Conservation (phyloP, 2,329 filamentous ascomycete genomes). For the Ophiostoma australiae region DNA sequence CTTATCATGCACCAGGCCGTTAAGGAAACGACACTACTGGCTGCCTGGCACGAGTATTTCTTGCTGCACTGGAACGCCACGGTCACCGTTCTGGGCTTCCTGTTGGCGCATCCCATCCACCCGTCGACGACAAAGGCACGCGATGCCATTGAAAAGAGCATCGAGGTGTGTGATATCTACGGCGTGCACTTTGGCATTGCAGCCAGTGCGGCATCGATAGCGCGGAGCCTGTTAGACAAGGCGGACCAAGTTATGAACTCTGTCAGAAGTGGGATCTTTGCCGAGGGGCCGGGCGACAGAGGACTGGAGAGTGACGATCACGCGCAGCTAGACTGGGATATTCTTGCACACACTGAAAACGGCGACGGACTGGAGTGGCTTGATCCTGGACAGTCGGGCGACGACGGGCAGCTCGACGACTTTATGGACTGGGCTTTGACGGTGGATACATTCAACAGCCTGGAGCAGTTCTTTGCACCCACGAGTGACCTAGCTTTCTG, state of each 20-base stretch:
- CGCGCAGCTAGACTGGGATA: background rate
- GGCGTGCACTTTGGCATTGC: slow-evolving; percentile 36
- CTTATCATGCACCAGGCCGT: slow-evolving; percentile 37
- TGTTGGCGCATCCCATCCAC: slow-evolving; percentile 37
- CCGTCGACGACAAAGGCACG: slow-evolving; percentile 32
- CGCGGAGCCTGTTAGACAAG: slow-evolving; percentile 25
- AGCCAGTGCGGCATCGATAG: slow-evolving; percentile 34
- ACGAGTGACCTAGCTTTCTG: background rate
- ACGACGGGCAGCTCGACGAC: background rate
- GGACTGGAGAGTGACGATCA: background rate
- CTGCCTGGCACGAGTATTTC: slow-evolving; percentile 39
- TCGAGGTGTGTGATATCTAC: slow-evolving; percentile 37
- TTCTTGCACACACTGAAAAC: background rate
- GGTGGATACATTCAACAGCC: slow-evolving; percentile 23
- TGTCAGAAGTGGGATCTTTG: background rate
- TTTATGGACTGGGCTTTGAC: slow-evolving; percentile 26
- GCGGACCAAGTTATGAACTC: slow-evolving; percentile 4
- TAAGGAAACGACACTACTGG: slow-evolving; percentile 33
- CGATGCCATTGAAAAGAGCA: slow-evolving; percentile 34
- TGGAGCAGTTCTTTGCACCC: slow-evolving; percentile 30
- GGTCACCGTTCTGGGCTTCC: slow-evolving; percentile 39
- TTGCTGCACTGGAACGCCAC: slow-evolving; percentile 43
- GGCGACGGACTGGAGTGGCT: background rate
- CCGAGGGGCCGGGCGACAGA: background rate
- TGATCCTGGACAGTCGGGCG: background rate